Base-by-base conservation (phyloP, 106 monocot species). In the Gastrodia elata region DNA sequence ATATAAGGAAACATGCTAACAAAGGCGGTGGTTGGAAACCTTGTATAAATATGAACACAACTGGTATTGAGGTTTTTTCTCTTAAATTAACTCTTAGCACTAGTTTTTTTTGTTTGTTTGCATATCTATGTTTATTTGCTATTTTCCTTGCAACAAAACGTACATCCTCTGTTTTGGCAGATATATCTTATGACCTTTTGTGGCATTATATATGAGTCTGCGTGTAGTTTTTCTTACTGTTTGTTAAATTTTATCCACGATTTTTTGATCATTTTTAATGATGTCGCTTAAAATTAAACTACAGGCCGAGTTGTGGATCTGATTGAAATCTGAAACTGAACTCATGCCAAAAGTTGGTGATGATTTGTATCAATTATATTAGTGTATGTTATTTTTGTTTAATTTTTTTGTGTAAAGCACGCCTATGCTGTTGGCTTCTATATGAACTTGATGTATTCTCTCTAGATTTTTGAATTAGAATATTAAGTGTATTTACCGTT, bases 11-110 rank as follows among this genome's bases (percentile, higher is more conserved):
- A 80, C 91, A 89, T 78, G 70, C 91, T 83, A 79, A 78, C 73
- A 94, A 81, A 85, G 82, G 83, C 69, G 91, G 83, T 78, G 80
- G 74, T 16, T 94, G 94, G 94, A 84, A 57, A 77, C 88, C 91
- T 65, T 94, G 94, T 68, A 84, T 89, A 78, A 87, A 83, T 65
- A 73, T 39, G 35, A 77, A 74, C 43, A 70, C 80, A 38, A 73
- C 74, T 65, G 87, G 94, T 94, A 91, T 69, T 65, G 25, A 26
- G n/a, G n/a, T n/a, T n/a, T n/a, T 55, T 38, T 33, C 68, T 38
- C 56, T 32, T 42, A 7, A 57, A 26, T 24, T 4, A 57, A 25
- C 22, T 7, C 16, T n/a, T n/a, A n/a, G n/a, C n/a, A 61, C 4
- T 8, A 22, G n/a, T n/a, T n/a, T n/a, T n/a, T n/a, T n/a, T 15